Evolutionary conservation across 345 rosid species (phyloP).

Genomic region (Clarkia xantiana): DNA sequence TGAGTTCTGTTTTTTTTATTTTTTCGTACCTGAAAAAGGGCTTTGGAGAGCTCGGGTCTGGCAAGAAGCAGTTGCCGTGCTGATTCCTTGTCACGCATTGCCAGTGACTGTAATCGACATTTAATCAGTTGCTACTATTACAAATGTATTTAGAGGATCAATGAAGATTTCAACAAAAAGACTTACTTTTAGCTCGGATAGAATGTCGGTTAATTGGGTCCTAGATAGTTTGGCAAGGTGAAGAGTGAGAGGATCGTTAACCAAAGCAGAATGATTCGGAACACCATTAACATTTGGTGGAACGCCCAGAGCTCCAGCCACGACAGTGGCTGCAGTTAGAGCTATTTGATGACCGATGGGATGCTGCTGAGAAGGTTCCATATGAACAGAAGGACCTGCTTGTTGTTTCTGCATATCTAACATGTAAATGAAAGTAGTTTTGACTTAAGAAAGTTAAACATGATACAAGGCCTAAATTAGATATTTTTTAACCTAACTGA

Average conservation of each 20-base stretch:
- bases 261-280: slow-evolving; percentile 28
- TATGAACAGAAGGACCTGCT: slow-evolving; percentile 33
- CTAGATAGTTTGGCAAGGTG: slow-evolving; percentile 82
- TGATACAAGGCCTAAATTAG: too few relatives aligned
- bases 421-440: too few relatives aligned
- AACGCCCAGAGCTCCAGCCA: slow-evolving; percentile 78
- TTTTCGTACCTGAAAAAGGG: slow-evolving; percentile 80
- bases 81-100: slow-evolving; percentile 53
- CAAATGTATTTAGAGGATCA: neutral
- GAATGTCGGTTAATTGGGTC: slow-evolving; percentile 62
- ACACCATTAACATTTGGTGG: slow-evolving; percentile 25
- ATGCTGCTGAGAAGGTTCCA: slow-evolving; percentile 42
- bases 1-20: neutral
- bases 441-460: too few relatives aligned
- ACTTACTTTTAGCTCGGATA: slow-evolving; percentile 68
- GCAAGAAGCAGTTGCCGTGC: slow-evolving; percentile 63
- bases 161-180: slow-evolving; percentile 4
- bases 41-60: slow-evolving; percentile 66
- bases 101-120: slow-evolving; percentile 43
- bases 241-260: slow-evolving; percentile 82
- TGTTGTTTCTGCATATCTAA: slow-evolving; percentile 48
- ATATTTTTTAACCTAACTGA: slow-evolving; percentile 14
- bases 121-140: slow-evolving; percentile 7
- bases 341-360: slow-evolving; percentile 82
- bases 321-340: slow-evolving; percentile 54